These are phyloP conservation scores for Bipolaris victoriae DNA, from an alignment of 2,329 filamentous ascomycete species.

Conservation along the genomic window DNA sequence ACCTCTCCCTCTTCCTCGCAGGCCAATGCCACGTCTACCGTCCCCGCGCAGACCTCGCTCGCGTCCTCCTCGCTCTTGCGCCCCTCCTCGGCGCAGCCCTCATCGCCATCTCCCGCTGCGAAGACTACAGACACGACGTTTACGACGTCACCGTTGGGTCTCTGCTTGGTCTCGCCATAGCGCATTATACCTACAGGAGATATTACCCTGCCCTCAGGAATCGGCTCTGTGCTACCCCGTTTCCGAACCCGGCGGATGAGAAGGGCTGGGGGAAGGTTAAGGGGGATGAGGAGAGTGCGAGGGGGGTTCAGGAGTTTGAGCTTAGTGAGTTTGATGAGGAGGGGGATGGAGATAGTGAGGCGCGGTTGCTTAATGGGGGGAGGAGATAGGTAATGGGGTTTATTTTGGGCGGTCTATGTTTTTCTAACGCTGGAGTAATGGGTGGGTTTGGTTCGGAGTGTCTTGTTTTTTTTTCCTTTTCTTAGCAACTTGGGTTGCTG, in stretches of 20 bases:
- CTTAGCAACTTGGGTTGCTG: too few species aligned
- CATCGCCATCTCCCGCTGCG: constrained; percentile 66
- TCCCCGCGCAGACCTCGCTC: constrained; percentile 62
- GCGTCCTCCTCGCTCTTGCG: constrained; percentile 60
- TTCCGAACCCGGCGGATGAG: constrained; percentile 49
- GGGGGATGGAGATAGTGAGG: constrained; percentile 34
- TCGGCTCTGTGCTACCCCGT: constrained; percentile 60
- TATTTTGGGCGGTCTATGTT: not conserved
- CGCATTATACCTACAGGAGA: constrained; percentile 64
- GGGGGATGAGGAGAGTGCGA: constrained; percentile 54
- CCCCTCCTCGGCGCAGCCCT: constrained; percentile 64
- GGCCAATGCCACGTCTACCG: constrained; percentile 68
- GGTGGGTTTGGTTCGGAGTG: not conserved
- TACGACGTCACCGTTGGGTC: constrained; percentile 66
- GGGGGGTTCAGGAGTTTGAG: constrained; percentile 44
- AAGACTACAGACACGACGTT: constrained; percentile 69
- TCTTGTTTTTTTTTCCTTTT: not conserved
- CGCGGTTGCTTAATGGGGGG: constrained; percentile 28
- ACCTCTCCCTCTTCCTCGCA: constrained; percentile 71
- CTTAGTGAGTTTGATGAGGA: constrained; percentile 43
- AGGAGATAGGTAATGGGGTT: constrained; percentile 6
- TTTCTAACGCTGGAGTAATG: too few species aligned
- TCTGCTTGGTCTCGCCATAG: constrained; percentile 60
- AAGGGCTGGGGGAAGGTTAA: constrained; percentile 49
- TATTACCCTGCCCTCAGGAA: constrained; percentile 64